Percentiles rank a stretch among this genome's conserved stretches.
Evolutionary conservation across 1,284 basidiomycete genomes (phyloP).

Genomic region (Malassezia dermatis): DNA sequence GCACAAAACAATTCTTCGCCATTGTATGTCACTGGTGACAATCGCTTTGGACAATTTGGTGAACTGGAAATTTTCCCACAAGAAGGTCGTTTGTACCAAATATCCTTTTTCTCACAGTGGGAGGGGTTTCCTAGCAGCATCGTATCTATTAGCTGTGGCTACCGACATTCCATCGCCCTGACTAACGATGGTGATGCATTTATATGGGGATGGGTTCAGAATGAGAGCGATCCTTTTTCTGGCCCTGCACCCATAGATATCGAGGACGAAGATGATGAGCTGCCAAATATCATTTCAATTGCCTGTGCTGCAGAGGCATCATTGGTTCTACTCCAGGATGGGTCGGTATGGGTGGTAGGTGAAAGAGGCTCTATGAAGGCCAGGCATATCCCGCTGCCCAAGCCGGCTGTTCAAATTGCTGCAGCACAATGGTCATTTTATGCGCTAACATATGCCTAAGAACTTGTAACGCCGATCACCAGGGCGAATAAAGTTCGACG

Average conservation of each 20-base stretch:
- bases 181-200: conserved; percentile 3
- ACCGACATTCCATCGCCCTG: background rate
- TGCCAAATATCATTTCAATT: background rate
- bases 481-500: background rate
- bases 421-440: conserved; percentile 4
- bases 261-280: background rate
- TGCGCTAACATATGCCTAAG: background rate
- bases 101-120: background rate
- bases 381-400: background rate
- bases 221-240: background rate
- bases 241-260: background rate
- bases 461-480: background rate
- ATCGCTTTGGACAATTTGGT: conserved; percentile 9
- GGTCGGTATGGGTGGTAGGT: background rate
- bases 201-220: conserved; percentile 2
- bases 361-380: background rate
- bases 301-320: conserved; percentile 1
- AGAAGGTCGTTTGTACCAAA: background rate
- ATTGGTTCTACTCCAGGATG: background rate
- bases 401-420: background rate
- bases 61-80: background rate
- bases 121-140: conserved; percentile 1
- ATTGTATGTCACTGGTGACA: conserved; percentile 2
- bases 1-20: background rate
- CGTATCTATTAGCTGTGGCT: background rate